Percentiles rank a stretch among this genome's conserved stretches.
Evolutionary conservation across 1,284 basidiomycete species (phyloP).

Genomic region (Agroathelia rolfsii): DNA sequence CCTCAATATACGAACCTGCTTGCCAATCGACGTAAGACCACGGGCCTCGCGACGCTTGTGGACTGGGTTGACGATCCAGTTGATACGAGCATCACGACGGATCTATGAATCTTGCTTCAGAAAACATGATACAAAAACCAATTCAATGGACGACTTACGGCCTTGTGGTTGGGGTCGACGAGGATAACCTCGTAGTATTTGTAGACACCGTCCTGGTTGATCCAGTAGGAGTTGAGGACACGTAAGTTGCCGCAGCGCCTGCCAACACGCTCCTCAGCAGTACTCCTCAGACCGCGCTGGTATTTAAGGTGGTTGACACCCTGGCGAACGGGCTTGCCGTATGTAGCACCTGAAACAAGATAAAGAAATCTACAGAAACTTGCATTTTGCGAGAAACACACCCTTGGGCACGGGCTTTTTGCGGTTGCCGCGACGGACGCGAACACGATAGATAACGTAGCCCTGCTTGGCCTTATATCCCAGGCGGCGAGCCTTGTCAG

Average conservation of each 20-base stretch:
- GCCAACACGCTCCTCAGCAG: slow-evolving; percentile 97
- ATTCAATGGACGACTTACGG: slow-evolving; percentile 41
- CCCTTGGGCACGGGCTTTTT: slow-evolving; percentile 99
- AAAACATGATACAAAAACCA: slow-evolving; percentile 5
- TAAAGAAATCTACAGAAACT: slow-evolving; percentile 4
- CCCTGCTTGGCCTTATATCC: slow-evolving; percentile 99
- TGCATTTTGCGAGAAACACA: slow-evolving; percentile 19
- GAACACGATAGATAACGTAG: slow-evolving; percentile 95
- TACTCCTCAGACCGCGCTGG: slow-evolving; percentile 88
- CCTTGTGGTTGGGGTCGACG: slow-evolving; percentile 90
- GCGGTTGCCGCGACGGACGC: slow-evolving; percentile 97
- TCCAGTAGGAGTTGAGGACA: slow-evolving; percentile 98
- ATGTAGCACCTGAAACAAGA: slow-evolving; percentile 70
- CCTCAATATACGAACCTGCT: slow-evolving; percentile 52
- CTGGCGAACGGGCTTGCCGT: slow-evolving; percentile 98
- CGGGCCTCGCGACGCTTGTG: slow-evolving; percentile 98
- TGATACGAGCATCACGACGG: slow-evolving; percentile 93
- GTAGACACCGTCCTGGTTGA: slow-evolving; percentile 99
- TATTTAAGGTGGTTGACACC: slow-evolving; percentile 99
- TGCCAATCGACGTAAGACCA: slow-evolving; percentile 94
- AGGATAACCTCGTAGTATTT: slow-evolving; percentile 99
- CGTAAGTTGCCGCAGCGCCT: slow-evolving; percentile 93
- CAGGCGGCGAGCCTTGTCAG: slow-evolving; percentile 97
- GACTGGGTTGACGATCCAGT: slow-evolving; percentile 97
- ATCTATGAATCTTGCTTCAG: slow-evolving; percentile 37